These are phyloP conservation scores for Boletus patriciae DNA, from an alignment of 768 basidiomycete species.

Conservation along the genomic window DNA sequence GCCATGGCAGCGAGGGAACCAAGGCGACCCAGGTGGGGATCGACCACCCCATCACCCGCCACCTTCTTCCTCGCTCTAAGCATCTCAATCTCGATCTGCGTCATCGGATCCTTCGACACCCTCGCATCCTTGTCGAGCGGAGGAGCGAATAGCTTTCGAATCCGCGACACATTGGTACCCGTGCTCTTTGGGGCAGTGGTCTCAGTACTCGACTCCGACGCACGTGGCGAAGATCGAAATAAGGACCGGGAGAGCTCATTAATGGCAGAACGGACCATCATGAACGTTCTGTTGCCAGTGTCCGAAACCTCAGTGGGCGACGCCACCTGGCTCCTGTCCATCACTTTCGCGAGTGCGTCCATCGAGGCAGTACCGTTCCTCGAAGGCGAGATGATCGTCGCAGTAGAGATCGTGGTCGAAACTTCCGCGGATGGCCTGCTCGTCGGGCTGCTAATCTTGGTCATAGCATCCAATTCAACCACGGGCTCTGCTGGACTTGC, in stretches of 20 bases:
- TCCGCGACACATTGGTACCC: background rate
- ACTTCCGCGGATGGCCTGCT: background rate
- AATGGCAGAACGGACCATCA: background rate
- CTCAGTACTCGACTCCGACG: background rate
- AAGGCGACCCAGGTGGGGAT: background rate
- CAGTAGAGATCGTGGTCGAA: background rate
- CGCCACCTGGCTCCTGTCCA: background rate
- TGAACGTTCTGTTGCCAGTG: background rate
- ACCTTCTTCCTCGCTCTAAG: conserved; percentile 4
- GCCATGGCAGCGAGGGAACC: background rate
- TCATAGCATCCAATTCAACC: background rate
- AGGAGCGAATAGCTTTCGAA: conserved; percentile 4
- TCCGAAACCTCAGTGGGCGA: background rate
- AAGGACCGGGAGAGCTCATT: background rate
- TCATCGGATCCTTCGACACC: background rate
- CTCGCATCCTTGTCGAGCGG: conserved; percentile 1
- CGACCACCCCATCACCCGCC: background rate
- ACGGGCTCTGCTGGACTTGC: background rate
- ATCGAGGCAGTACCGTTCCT: background rate
- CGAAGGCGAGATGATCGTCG: background rate
- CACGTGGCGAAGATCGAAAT: background rate
- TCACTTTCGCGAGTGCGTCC: background rate
- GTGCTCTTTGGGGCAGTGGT: background rate
- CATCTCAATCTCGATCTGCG: conserved; percentile 11
- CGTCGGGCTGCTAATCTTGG: background rate